These are phyloP conservation scores for Alternaria rosae DNA, from an alignment of 2,329 filamentous ascomycete species.

Conservation along the genomic window DNA sequence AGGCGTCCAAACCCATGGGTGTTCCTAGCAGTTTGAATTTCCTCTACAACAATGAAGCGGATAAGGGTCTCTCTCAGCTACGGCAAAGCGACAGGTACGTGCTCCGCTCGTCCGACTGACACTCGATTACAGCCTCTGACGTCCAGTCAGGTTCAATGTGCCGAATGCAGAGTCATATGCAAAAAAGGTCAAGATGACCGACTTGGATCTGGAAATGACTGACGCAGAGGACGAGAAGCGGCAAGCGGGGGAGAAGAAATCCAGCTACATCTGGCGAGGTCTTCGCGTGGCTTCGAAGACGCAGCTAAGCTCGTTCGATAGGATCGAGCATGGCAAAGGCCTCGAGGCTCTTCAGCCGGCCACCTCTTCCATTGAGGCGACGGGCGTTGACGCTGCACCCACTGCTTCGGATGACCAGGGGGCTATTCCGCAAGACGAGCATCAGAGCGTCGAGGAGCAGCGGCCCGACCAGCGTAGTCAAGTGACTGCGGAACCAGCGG, in stretches of 20 bases:
- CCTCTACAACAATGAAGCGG: slow-evolving; percentile 70
- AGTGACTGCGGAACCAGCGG: slow-evolving; percentile 44
- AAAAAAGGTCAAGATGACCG: slow-evolving; percentile 76
- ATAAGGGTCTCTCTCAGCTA: slow-evolving; percentile 71
- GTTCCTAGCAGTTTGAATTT: slow-evolving; percentile 62
- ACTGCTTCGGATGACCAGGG: slow-evolving; percentile 47
- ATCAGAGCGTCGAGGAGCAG: slow-evolving; percentile 50
- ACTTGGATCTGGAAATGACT: slow-evolving; percentile 87
- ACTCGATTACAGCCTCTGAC: slow-evolving; percentile 32
- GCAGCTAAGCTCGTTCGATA: slow-evolving; percentile 81
- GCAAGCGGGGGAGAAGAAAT: slow-evolving; percentile 72
- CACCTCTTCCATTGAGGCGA: slow-evolving; percentile 42
- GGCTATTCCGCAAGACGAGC: slow-evolving; percentile 46
- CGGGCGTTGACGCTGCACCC: slow-evolving; percentile 43
- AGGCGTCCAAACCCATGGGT: slow-evolving; percentile 62
- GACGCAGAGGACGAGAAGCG: slow-evolving; percentile 68
- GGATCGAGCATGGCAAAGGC: slow-evolving; percentile 78
- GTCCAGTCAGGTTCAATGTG: slow-evolving; percentile 65
- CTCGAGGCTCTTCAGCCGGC: slow-evolving; percentile 59
- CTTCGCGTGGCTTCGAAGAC: slow-evolving; percentile 79
- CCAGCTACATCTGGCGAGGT: slow-evolving; percentile 90
- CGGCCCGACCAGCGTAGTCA: slow-evolving; percentile 49
- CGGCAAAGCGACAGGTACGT: slow-evolving; percentile 65
- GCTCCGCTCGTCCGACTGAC: slow-evolving; percentile 35
- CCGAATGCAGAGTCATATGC: slow-evolving; percentile 76